Conservation (phyloP, 1,139 yeast genomes). For the Lodderomyces margitis region DNA sequence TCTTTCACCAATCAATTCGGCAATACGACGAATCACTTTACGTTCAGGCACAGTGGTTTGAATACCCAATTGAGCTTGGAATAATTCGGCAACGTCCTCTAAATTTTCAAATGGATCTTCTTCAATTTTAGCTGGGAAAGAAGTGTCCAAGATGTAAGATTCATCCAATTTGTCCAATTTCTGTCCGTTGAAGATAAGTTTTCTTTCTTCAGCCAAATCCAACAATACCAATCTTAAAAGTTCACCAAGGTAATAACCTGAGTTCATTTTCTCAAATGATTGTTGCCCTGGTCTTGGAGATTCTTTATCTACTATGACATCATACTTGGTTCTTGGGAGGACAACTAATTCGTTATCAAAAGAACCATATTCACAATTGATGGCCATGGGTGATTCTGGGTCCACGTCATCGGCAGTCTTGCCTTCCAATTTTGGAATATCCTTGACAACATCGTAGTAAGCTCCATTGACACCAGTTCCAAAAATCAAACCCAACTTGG, state of each 20-base stretch:
- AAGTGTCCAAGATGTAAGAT: slow-evolving; percentile 80
- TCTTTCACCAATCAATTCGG: slow-evolving; percentile 88
- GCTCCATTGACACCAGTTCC: slow-evolving; percentile 99
- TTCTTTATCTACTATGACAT: slow-evolving; percentile 71
- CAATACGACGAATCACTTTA: slow-evolving; percentile 74
- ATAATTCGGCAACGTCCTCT: slow-evolving; percentile 68
- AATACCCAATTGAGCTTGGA: slow-evolving; percentile 57
- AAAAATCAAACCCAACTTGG: slow-evolving; percentile 93
- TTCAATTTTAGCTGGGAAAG: slow-evolving; percentile 83
- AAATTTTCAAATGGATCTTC: slow-evolving; percentile 88
- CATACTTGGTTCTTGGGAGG: slow-evolving; percentile 90
- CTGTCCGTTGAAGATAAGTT: slow-evolving; percentile 67
- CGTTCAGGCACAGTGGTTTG: slow-evolving; percentile 76
- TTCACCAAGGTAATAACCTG: slow-evolving; percentile 96
- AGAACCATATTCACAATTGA: slow-evolving; percentile 98
- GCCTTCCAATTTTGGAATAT: slow-evolving; percentile 84
- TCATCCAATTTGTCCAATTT: slow-evolving; percentile 55
- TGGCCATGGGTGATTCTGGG: slow-evolving; percentile 77
- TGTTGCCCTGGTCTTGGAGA: slow-evolving; percentile 98
- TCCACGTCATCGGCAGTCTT: slow-evolving; percentile 61
- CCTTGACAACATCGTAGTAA: slow-evolving; percentile 73
- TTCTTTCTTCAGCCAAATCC: slow-evolving; percentile 62
- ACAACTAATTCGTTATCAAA: slow-evolving; percentile 85
- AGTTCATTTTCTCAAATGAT: slow-evolving; percentile 94
- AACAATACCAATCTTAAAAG: slow-evolving; percentile 75